Conservation (phyloP, 2,329 filamentous ascomycete genomes). For the Emericellopsis atlantica region DNA sequence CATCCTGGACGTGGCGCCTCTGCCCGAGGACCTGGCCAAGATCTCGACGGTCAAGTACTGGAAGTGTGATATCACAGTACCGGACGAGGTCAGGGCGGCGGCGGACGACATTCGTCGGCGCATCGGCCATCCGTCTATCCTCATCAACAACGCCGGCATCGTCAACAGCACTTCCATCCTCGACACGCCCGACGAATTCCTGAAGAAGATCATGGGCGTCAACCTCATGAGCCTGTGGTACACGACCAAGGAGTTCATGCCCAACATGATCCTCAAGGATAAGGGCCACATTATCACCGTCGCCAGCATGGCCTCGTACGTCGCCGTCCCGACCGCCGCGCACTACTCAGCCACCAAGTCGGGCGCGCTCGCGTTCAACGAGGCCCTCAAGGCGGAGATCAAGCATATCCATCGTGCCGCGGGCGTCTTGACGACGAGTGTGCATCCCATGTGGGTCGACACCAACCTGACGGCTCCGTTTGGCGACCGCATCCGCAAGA, state of each 20-base stretch:
- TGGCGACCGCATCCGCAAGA: conserved; percentile 8
- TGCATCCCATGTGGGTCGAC: conserved; percentile 31
- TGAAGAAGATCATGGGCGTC: conserved; percentile 51
- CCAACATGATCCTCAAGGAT: conserved; percentile 43
- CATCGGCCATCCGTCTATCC: conserved; percentile 48
- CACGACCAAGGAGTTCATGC: conserved; percentile 49
- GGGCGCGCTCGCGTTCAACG: conserved; percentile 50
- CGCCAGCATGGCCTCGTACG: conserved; percentile 47
- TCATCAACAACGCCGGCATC: conserved; percentile 58
- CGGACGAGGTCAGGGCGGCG: conserved; percentile 31
- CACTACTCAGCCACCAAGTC: conserved; percentile 54
- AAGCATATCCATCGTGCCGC: conserved; percentile 42
- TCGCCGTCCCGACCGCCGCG: conserved; percentile 41
- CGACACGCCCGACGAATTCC: conserved; percentile 34
- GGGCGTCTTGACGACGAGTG: conserved; percentile 46
- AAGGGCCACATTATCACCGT: conserved; percentile 60
- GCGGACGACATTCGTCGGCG: conserved; percentile 34
- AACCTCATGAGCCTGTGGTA: conserved; percentile 54
- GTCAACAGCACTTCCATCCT: conserved; percentile 44
- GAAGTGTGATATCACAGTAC: conserved; percentile 51
- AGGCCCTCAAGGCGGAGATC: conserved; percentile 43
- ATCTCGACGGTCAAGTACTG: conserved; percentile 44
- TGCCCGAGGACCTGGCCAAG: conserved; percentile 4
- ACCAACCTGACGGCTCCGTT: conserved; percentile 11
- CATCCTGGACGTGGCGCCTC: conserved; percentile 44